phyloP scores from a whole-genome alignment of 2,329 filamentous ascomycete species.

The Purpureocillium takamizusanense region DNA sequence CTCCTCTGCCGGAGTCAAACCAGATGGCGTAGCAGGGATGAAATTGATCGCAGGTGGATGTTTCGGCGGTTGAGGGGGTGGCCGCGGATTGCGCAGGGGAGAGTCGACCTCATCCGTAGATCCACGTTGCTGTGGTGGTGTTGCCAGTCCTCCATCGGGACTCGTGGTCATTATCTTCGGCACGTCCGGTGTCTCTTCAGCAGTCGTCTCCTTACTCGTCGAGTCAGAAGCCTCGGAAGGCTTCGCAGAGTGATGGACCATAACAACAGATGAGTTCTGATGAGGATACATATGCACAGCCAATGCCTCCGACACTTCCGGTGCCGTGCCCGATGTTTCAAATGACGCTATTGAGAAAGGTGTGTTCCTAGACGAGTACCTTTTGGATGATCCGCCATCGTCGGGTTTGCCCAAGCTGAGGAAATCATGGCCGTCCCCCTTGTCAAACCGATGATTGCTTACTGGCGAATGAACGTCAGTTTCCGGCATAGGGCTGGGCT shows the following conservation, averaged over 20 bases:
- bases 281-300: slow-evolving; percentile 55
- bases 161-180: slow-evolving; percentile 29
- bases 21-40: slow-evolving; percentile 55
- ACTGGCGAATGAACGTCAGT: not conserved
- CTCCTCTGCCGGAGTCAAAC: slow-evolving; percentile 45
- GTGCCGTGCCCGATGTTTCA: slow-evolving; percentile 52
- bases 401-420: slow-evolving; percentile 41
- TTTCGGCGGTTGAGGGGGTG: slow-evolving; percentile 43
- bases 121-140: slow-evolving; percentile 41
- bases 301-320: slow-evolving; percentile 53
- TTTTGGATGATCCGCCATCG: slow-evolving; percentile 43
- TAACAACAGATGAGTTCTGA: slow-evolving; percentile 54
- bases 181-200: slow-evolving; percentile 14
- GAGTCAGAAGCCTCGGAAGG: slow-evolving; percentile 36
- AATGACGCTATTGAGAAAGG: slow-evolving; percentile 55
- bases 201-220: slow-evolving; percentile 13
- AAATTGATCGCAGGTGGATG: slow-evolving; percentile 41
- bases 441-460: slow-evolving; percentile 17
- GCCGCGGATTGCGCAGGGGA: slow-evolving; percentile 51
- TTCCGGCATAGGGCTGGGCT: not conserved
- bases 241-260: slow-evolving; percentile 47
- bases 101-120: slow-evolving; percentile 49
- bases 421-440: slow-evolving; percentile 21
- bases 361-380: slow-evolving; percentile 46
- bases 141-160: slow-evolving; percentile 33